Percentiles rank a stretch among this genome's conserved stretches.
phyloP scores from a whole-genome alignment of 306 rosid genomes.

The Alnus glutinosa region DNA sequence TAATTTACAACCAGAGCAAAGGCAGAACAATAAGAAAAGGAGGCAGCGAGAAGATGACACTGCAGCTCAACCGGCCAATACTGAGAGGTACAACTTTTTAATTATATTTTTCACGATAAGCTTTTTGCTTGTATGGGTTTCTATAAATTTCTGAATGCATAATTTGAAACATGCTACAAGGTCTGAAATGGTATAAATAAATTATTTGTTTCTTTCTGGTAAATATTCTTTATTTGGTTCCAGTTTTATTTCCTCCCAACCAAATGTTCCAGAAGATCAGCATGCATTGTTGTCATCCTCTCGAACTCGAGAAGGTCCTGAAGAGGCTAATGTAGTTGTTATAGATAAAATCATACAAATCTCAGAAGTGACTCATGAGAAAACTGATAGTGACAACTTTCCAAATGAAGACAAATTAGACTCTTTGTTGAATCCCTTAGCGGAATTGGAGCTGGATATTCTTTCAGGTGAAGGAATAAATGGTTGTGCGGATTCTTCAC shows the following conservation, averaged over 20 bases:
- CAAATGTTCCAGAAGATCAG: conserved; percentile 34
- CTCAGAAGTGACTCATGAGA: conserved; percentile 60
- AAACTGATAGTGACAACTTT: conserved; percentile 32
- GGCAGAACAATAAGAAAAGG: conserved; percentile 54
- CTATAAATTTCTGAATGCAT: neutral
- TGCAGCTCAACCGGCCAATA: conserved; percentile 33
- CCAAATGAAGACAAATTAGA: conserved; percentile 31
- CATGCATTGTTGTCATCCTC: conserved; percentile 40
- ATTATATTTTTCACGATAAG: conserved; percentile 13
- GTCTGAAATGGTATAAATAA: neutral
- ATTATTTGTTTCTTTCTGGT: conserved; percentile 14
- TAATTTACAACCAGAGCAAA: conserved; percentile 37
- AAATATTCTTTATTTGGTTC: conserved; percentile 23
- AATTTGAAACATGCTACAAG: conserved; percentile 14
- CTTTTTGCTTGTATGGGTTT: neutral
- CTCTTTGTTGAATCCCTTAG: conserved; percentile 23
- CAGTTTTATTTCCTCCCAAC: conserved; percentile 53
- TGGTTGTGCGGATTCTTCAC: conserved; percentile 40
- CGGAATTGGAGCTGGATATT: conserved; percentile 26
- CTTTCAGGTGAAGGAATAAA: conserved; percentile 21
- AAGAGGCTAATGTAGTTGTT: conserved; percentile 50
- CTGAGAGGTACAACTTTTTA: conserved; percentile 44
- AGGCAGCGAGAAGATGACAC: conserved; percentile 46
- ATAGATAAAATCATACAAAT: conserved; percentile 66
- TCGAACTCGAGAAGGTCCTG: conserved; percentile 44